phyloP scores from a whole-genome alignment of 2,329 filamentous ascomycete genomes.

The Colletotrichum horii region DNA sequence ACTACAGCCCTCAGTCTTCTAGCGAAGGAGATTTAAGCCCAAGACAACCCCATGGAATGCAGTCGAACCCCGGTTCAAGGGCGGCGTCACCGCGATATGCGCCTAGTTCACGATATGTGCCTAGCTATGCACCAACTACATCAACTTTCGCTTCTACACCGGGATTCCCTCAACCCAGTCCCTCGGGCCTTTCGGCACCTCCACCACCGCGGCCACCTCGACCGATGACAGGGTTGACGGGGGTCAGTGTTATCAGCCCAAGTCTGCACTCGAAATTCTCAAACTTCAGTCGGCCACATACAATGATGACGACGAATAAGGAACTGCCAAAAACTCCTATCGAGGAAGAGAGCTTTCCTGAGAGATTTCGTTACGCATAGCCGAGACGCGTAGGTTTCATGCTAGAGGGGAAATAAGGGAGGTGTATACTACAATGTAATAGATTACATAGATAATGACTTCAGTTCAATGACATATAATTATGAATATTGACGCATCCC shows the following conservation, averaged over 20 bases:
- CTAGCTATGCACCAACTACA: not conserved
- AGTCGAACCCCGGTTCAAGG: not conserved
- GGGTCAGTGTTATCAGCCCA: not conserved
- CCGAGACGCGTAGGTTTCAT: not conserved
- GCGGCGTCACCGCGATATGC: not conserved
- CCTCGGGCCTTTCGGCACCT: not conserved
- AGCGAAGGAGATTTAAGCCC: not conserved
- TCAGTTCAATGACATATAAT: not conserved
- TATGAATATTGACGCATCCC: rapidly evolving
- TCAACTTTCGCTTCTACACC: not conserved
- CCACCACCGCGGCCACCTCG: not conserved
- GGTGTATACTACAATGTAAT: not conserved
- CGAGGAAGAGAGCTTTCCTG: not conserved
- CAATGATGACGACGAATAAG: not conserved
- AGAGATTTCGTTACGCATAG: not conserved
- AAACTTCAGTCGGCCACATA: not conserved
- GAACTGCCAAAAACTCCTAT: not conserved
- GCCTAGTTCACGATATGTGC: not conserved
- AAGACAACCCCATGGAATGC: not conserved
- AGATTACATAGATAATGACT: not conserved
- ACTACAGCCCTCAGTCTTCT: not conserved
- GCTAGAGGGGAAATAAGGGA: not conserved
- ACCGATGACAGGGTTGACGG: not conserved
- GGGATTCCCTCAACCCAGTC: not conserved
- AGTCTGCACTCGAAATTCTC: not conserved